Evolutionary conservation across 116 monocot genomes (phyloP).

Genomic region (Dioscorea cayenensis): DNA sequence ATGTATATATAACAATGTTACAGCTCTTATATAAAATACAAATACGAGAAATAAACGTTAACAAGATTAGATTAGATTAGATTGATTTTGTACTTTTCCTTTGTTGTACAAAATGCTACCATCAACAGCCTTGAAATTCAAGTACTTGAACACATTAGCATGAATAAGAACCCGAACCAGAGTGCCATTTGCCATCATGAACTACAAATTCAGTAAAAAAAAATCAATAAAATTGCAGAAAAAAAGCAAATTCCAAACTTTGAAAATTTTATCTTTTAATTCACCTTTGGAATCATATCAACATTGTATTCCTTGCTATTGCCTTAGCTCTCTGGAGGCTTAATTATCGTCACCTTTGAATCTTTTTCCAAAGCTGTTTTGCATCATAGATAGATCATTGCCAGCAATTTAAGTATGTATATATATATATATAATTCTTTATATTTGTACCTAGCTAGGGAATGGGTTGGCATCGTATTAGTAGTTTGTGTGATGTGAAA

Average conservation of each 20-base stretch:
- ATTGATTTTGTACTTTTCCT: no score
- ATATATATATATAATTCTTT: neutral
- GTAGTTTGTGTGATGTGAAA: slow-evolving; percentile 21
- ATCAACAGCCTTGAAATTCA: no score
- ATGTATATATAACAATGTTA: no score
- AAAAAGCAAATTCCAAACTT: neutral
- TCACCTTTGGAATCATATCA: slow-evolving; percentile 15
- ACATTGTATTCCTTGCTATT: slow-evolving; percentile 19
- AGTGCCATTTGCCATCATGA: slow-evolving; percentile 72
- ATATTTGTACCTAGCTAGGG: slow-evolving; percentile 30
- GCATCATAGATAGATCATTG: no score
- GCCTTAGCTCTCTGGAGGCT: no score
- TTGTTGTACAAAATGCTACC: no score
- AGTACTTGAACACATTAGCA: slow-evolving; percentile 59
- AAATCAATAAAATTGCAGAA: neutral
- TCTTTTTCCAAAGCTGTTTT: no score
- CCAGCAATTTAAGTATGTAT: no score
- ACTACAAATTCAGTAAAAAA: slow-evolving; percentile 18
- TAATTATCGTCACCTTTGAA: no score
- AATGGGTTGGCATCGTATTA: slow-evolving; percentile 49
- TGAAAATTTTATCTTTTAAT: neutral
- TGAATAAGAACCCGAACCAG: slow-evolving; percentile 63
- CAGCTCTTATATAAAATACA: no score
- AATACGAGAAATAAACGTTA: no score
- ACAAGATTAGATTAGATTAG: no score